Conservation (phyloP, 2,329 filamentous ascomycete species). For the Phoma herbarum region DNA sequence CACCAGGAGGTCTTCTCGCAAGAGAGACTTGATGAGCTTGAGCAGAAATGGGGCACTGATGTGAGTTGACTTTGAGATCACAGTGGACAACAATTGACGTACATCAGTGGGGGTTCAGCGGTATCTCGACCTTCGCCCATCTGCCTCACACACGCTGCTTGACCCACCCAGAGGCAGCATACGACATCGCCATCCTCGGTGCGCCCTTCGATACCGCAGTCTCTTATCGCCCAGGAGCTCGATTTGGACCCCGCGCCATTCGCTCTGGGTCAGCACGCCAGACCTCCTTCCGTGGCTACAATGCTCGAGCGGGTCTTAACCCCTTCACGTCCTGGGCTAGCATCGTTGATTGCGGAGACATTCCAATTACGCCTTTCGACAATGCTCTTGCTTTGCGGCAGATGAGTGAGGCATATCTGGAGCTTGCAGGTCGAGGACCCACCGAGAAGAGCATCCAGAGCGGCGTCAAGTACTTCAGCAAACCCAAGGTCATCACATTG, state of each 20-base stretch:
- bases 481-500: conserved; percentile 58
- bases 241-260: conserved; percentile 89
- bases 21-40: conserved; percentile 43
- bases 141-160: conserved; percentile 59
- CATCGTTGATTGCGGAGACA: conserved; percentile 89
- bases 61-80: conserved; percentile 28
- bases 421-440: conserved; percentile 65
- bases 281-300: conserved; percentile 81
- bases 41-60: conserved; percentile 55
- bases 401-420: conserved; percentile 81
- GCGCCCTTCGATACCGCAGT: conserved; percentile 62
- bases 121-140: conserved; percentile 68
- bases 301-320: conserved; percentile 82
- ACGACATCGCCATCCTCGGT: conserved; percentile 60
- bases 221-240: conserved; percentile 57
- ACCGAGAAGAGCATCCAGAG: conserved; percentile 50
- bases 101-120: conserved; percentile 70
- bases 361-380: conserved; percentile 86
- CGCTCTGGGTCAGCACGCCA: conserved; percentile 84
- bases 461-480: conserved; percentile 53
- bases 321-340: conserved; percentile 81
- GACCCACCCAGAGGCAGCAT: conserved; percentile 54
- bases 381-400: conserved; percentile 82
- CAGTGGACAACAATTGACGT: conserved; percentile 16
- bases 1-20: conserved; percentile 43